These are phyloP conservation scores for Vaccinium vitisidaea DNA, from an alignment of 148 eudicot genomes.

Conservation along the genomic window DNA sequence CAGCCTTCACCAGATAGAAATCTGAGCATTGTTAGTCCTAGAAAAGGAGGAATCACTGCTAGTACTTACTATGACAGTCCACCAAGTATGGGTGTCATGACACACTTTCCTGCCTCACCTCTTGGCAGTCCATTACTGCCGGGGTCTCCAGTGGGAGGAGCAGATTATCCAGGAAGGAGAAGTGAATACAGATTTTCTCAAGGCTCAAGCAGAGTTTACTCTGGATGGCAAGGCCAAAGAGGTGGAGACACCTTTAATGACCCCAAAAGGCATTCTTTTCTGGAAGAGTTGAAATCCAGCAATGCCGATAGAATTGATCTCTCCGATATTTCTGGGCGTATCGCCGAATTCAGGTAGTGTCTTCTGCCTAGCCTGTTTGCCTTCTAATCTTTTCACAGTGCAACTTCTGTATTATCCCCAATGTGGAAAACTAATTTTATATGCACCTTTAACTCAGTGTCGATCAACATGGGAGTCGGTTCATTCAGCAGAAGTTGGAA, in stretches of 20 bases:
- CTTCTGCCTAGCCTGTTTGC: background rate
- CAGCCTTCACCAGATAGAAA: slow-evolving; percentile 32
- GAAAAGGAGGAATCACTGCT: slow-evolving; percentile 40
- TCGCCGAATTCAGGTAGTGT: slow-evolving; percentile 76
- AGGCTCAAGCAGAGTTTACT: slow-evolving; percentile 42
- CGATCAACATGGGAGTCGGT: slow-evolving; percentile 98
- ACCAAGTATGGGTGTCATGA: slow-evolving; percentile 39
- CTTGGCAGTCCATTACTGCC: slow-evolving; percentile 77
- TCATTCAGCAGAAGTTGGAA: slow-evolving; percentile 94
- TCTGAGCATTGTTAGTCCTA: slow-evolving; percentile 29
- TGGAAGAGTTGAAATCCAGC: slow-evolving; percentile 79
- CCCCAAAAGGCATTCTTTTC: slow-evolving; percentile 61
- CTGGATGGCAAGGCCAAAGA: slow-evolving; percentile 69
- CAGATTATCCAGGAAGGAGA: slow-evolving; percentile 46
- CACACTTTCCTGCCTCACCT: slow-evolving; percentile 56
- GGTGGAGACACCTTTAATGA: slow-evolving; percentile 46
- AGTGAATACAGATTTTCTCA: slow-evolving; percentile 51
- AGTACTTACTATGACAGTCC: slow-evolving; percentile 51
- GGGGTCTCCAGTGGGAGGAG: slow-evolving; percentile 61
- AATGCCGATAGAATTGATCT: slow-evolving; percentile 70
- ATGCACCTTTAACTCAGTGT: slow-evolving; percentile 44
- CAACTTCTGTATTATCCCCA: background rate
- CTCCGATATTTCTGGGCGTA: slow-evolving; percentile 70
- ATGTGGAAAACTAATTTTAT: background rate
- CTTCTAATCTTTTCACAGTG: background rate